Conservation (phyloP, 768 basidiomycete genomes). For the Austroboletus festivus region DNA sequence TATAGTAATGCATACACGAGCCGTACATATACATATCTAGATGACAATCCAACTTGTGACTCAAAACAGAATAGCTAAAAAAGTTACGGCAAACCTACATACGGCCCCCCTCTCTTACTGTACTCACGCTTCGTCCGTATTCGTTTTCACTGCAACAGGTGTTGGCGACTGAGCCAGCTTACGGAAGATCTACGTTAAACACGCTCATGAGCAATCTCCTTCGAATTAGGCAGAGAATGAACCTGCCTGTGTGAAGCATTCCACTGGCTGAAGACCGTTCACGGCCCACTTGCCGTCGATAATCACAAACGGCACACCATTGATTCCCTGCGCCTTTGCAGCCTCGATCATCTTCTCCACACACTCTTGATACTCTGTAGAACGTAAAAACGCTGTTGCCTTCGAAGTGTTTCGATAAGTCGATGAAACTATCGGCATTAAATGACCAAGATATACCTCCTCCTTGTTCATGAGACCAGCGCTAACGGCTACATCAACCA, state of each 20-base stretch:
- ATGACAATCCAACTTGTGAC: no score
- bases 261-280: slow-evolving; percentile 41
- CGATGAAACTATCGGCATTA: neutral
- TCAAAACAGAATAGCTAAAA: no score
- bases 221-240: no score
- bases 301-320: slow-evolving; percentile 50
- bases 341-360: slow-evolving; percentile 38
- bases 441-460: slow-evolving; percentile 26
- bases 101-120: no score
- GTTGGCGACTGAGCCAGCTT: no score
- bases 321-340: slow-evolving; percentile 41
- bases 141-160: no score
- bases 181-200: no score
- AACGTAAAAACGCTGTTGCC: slow-evolving; percentile 39
- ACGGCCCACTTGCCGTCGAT: slow-evolving; percentile 45
- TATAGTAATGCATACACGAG: no score
- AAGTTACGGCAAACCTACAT: no score
- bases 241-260: slow-evolving; percentile 37
- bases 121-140: no score
- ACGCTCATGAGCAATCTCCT: no score
- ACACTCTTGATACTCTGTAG: slow-evolving; percentile 36
- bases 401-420: slow-evolving; percentile 16
- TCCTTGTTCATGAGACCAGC: slow-evolving; percentile 34
- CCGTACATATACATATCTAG: no score
- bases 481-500: slow-evolving; percentile 35